Conservation (phyloP, 768 basidiomycete species). For the Rubroboletus pulcherrimus region DNA sequence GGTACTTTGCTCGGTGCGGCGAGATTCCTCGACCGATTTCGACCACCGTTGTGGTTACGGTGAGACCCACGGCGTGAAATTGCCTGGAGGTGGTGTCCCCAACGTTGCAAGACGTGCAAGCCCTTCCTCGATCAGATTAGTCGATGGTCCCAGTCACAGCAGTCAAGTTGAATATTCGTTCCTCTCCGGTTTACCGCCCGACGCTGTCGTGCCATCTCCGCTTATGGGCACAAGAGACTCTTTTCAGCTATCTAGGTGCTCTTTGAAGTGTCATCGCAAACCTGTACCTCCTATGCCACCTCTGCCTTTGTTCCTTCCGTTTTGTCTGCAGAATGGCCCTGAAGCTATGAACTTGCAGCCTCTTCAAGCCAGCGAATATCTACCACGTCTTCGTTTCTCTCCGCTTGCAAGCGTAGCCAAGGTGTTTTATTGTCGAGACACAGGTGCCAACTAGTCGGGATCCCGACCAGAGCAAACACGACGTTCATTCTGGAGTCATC, state of each 20-base stretch:
- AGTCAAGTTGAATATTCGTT: conserved; percentile 21
- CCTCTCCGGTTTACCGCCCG: conserved; percentile 22
- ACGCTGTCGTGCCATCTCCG: conserved; percentile 16
- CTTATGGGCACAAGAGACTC: conserved; percentile 26
- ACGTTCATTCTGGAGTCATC: background rate
- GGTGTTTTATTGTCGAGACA: conserved; percentile 1
- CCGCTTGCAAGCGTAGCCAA: conserved; percentile 10
- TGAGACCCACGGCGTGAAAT: background rate
- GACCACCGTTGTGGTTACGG: conserved; percentile 4
- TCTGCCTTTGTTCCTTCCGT: conserved; percentile 16
- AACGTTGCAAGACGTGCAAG: conserved; percentile 9
- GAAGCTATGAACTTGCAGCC: background rate
- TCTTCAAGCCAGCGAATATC: background rate
- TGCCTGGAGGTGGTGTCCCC: background rate
- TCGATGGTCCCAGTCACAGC: conserved; percentile 13
- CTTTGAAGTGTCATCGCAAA: conserved; percentile 11
- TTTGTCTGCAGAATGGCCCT: background rate
- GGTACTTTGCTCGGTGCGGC: background rate
- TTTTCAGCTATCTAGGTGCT: conserved; percentile 23
- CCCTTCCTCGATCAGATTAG: conserved; percentile 25
- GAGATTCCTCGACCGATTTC: background rate
- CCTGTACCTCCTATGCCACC: conserved; percentile 21
- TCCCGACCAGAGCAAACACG: background rate
- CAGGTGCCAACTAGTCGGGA: background rate
- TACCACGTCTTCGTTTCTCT: conserved; percentile 22